Conservation (phyloP, 148 eudicot genomes). For the Suaeda aralocaspica region DNA sequence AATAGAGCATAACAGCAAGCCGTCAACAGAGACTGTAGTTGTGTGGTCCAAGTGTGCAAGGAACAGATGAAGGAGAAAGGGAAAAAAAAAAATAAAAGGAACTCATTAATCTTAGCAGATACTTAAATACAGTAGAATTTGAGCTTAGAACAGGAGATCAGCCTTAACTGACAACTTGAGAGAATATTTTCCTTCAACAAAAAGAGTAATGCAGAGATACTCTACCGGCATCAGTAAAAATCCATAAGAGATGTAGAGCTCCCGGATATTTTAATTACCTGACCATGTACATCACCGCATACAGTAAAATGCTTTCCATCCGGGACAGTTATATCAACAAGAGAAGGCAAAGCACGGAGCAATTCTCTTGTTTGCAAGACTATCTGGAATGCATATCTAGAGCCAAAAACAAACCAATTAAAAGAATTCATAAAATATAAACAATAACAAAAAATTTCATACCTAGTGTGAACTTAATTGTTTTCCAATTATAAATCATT, state of each 20-base stretch:
- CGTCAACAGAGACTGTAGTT: neutral
- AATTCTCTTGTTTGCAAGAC: conserved; percentile 85
- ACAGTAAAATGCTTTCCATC: conserved; percentile 86
- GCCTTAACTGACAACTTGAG: neutral
- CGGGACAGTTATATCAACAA: conserved; percentile 83
- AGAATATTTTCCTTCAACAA: neutral
- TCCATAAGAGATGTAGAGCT: neutral
- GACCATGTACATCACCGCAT: conserved; percentile 99
- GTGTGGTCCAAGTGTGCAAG: too few relatives aligned
- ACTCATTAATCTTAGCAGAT: too few relatives aligned
- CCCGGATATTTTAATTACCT: conserved; percentile 47
- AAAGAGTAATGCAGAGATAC: neutral
- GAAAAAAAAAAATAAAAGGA: too few relatives aligned
- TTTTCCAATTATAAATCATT: neutral
- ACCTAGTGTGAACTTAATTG: neutral
- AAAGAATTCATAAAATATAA: conserved; percentile 4
- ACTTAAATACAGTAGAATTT: too few relatives aligned
- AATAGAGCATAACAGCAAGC: neutral
- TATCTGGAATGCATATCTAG: conserved; percentile 94
- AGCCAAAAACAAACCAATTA: conserved; percentile 16
- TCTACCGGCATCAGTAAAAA: neutral
- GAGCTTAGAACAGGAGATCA: too few relatives aligned
- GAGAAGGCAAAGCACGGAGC: conserved; percentile 85
- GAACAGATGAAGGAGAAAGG: too few relatives aligned
- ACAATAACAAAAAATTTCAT: too few relatives aligned